Percentiles rank a stretch among this genome's conserved stretches.
Evolutionary conservation across 1,139 yeast species (phyloP).

Genomic region (Kodamaea arcana): DNA sequence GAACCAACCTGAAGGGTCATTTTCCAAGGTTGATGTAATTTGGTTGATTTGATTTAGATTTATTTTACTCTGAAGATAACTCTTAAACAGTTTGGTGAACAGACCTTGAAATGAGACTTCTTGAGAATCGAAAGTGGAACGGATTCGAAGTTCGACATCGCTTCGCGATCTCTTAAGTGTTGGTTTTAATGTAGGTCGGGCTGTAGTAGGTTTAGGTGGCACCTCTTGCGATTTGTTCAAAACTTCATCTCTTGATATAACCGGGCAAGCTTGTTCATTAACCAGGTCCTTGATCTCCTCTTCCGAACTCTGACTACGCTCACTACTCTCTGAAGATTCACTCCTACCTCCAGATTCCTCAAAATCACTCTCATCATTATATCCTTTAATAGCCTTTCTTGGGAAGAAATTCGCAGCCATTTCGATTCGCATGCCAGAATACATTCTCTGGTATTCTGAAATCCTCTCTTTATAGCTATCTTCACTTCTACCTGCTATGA

Average conservation of each 20-base stretch:
- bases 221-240: not conserved
- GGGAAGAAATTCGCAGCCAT: not conserved
- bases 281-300: too few species aligned
- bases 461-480: slow-evolving; percentile 18
- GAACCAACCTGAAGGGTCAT: slow-evolving; percentile 19
- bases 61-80: not conserved
- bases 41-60: slow-evolving; percentile 5
- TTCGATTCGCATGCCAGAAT: slow-evolving; percentile 4
- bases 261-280: too few species aligned
- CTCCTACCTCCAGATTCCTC: slow-evolving; percentile 3
- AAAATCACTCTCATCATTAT: slow-evolving; percentile 7
- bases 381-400: slow-evolving; percentile 3
- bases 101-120: slow-evolving; percentile 8
- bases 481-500: slow-evolving; percentile 26
- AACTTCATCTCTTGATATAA: too few species aligned
- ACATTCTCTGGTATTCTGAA: slow-evolving; percentile 17
- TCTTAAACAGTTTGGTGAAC: not conserved
- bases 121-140: slow-evolving; percentile 12
- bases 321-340: not conserved
- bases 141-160: not conserved
- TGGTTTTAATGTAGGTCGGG: slow-evolving; percentile 1
- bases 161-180: not conserved
- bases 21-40: slow-evolving; percentile 6
- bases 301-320: too few species aligned
- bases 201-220: not conserved